Evolutionary conservation across 1,139 yeast species (phyloP).

Genomic region (Candida mesenterica): DNA sequence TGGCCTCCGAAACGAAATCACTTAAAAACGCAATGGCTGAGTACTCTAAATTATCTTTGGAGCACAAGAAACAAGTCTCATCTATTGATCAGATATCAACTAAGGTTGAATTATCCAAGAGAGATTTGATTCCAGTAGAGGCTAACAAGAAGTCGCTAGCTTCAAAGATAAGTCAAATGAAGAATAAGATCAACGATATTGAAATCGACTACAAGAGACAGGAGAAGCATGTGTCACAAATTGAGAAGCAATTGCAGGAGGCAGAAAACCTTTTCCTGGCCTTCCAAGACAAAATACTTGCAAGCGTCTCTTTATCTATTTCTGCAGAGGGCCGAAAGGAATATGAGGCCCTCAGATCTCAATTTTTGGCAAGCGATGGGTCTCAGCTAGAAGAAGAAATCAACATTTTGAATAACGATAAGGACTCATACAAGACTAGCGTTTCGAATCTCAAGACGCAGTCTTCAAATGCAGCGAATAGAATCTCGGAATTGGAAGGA

Average conservation of each 20-base stretch:
- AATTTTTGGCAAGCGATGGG: constrained; percentile 59
- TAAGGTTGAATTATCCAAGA: constrained; percentile 43
- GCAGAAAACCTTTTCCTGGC: constrained; percentile 42
- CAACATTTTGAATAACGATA: constrained; percentile 43
- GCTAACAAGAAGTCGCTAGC: constrained; percentile 51
- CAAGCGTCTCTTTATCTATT: constrained; percentile 28
- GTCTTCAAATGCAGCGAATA: constrained; percentile 36
- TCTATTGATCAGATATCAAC: constrained; percentile 37
- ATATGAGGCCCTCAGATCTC: constrained; percentile 59
- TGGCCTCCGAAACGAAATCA: constrained; percentile 23
- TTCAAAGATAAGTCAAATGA: constrained; percentile 47
- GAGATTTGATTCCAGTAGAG: constrained; percentile 55
- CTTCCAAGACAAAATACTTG: constrained; percentile 39
- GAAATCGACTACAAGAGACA: constrained; percentile 55
- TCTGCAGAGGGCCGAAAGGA: constrained; percentile 54
- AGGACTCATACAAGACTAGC: constrained; percentile 39
- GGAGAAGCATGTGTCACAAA: constrained; percentile 35
- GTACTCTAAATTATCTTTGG: constrained; percentile 47
- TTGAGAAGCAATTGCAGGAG: constrained; percentile 48
- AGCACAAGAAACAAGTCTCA: constrained; percentile 40
- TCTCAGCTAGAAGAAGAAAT: constrained; percentile 54
- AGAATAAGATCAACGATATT: constrained; percentile 54
- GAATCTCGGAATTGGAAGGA: constrained; percentile 36
- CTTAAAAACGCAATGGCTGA: constrained; percentile 37
- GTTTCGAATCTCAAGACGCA: constrained; percentile 45